Conservation (phyloP, 352 stramenopile genomes). For the Phytophthora citrophthora region DNA sequence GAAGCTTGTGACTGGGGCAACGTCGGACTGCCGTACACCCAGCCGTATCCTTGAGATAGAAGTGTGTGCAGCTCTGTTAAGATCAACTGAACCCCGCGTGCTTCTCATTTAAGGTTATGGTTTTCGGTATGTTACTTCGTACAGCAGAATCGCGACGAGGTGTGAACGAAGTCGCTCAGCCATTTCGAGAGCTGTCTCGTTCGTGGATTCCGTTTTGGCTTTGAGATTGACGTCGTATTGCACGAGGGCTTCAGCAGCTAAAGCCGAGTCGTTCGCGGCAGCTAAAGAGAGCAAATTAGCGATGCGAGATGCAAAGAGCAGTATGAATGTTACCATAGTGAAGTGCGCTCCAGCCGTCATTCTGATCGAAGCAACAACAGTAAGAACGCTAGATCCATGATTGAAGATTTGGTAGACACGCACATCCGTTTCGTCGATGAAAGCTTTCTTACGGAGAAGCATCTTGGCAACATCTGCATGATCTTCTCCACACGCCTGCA, state of each 20-base stretch:
- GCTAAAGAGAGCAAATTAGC: constrained; percentile 37
- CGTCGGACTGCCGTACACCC: constrained; percentile 56
- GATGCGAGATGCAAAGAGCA: constrained; percentile 8
- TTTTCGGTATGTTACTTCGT: constrained; percentile 72
- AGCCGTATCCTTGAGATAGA: constrained; percentile 22
- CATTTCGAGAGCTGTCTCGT: constrained; percentile 82
- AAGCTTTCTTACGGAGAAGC: constrained; percentile 72
- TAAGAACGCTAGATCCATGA: not conserved
- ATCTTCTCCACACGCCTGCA: constrained; percentile 75
- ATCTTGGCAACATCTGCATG: constrained; percentile 62
- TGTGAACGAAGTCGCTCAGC: constrained; percentile 75
- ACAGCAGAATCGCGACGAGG: constrained; percentile 77
- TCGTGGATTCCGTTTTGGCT: constrained; percentile 62
- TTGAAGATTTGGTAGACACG: constrained; percentile 10
- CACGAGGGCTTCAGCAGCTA: constrained; percentile 74
- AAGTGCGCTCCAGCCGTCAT: constrained; percentile 77
- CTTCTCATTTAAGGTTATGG: constrained; percentile 5
- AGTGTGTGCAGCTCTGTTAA: constrained; percentile 7
- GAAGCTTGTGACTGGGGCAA: constrained; percentile 75
- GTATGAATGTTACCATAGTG: constrained; percentile 65
- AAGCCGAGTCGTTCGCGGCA: constrained; percentile 66
- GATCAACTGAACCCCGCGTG: constrained; percentile 23
- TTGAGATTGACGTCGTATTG: constrained; percentile 70
- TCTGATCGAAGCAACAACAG: constrained; percentile 36
- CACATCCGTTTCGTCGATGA: constrained; percentile 85